A percentile compares a stretch with the other conserved stretches of the same genome.
Conservation (phyloP, 1,284 basidiomycete species). For the Mycena citricolor region DNA sequence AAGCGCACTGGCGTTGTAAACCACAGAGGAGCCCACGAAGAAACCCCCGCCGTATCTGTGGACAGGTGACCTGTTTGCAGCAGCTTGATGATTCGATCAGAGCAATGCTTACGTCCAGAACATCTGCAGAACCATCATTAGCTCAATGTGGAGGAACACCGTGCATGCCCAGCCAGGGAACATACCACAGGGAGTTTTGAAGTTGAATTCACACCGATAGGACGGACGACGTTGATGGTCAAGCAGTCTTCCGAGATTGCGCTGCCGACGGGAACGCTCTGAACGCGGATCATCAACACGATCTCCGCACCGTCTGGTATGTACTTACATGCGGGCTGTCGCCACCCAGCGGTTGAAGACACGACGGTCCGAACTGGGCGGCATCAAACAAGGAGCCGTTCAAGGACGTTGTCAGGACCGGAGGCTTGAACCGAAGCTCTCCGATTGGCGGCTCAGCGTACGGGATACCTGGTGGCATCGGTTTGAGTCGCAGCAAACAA, state of each 20-base stretch:
- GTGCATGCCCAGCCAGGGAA: neutral
- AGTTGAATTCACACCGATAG: constrained; percentile 8
- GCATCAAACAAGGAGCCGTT: constrained; percentile 35
- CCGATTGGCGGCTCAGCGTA: constrained; percentile 13
- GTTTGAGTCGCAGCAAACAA: neutral
- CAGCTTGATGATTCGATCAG: too few relatives aligned
- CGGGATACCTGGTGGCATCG: constrained; percentile 8
- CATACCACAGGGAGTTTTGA: constrained; percentile 26
- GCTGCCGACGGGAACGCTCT: constrained; percentile 26
- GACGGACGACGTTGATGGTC: constrained; percentile 26
- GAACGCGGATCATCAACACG: neutral
- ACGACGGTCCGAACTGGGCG: constrained; percentile 37
- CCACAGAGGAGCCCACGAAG: neutral
- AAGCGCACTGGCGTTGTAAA: constrained; percentile 9
- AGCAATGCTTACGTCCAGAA: constrained; percentile 16
- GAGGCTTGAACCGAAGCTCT: constrained; percentile 2
- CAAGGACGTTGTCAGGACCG: constrained; percentile 12
- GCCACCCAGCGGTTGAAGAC: constrained; percentile 41
- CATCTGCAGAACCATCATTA: constrained; percentile 4
- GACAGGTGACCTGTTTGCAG: neutral
- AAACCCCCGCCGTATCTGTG: constrained; percentile 19
- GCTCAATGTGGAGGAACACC: too few relatives aligned
- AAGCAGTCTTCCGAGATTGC: constrained; percentile 24
- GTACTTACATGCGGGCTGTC: too few relatives aligned
- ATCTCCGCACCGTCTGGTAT: neutral